A percentile compares a stretch with the other conserved stretches of the same genome.
Evolutionary conservation across 2,329 filamentous ascomycete species (phyloP).

Genomic region (Massarina eburnea): DNA sequence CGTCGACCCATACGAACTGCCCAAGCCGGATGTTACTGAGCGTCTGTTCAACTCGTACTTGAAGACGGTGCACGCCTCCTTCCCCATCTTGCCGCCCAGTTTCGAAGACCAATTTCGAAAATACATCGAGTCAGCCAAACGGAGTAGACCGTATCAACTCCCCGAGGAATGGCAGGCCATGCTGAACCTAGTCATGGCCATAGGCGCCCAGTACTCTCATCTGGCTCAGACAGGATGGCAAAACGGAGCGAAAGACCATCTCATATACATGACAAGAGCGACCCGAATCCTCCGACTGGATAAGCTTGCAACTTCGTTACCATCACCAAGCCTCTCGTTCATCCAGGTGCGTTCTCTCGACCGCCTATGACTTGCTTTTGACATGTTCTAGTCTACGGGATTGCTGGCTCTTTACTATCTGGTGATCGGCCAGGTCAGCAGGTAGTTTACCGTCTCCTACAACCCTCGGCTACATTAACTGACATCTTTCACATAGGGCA

Average conservation of each 20-base stretch:
- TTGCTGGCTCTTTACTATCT: slow-evolving; percentile 43
- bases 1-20: slow-evolving; percentile 26
- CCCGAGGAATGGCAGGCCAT: slow-evolving; percentile 31
- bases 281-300: slow-evolving; percentile 12
- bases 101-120: slow-evolving; percentile 11
- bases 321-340: slow-evolving; percentile 18
- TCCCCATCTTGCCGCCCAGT: slow-evolving; percentile 23
- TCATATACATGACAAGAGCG: slow-evolving; percentile 36
- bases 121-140: slow-evolving; percentile 1
- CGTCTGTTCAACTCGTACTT: slow-evolving; percentile 35
- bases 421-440: slow-evolving; percentile 40
- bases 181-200: slow-evolving; percentile 44
- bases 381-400: slow-evolving; percentile 33
- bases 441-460: slow-evolving; percentile 23
- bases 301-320: slow-evolving; percentile 28
- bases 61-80: slow-evolving; percentile 26
- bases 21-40: slow-evolving; percentile 25
- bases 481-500: slow-evolving; percentile 29
- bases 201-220: slow-evolving; percentile 39
- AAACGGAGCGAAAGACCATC: slow-evolving; percentile 27
- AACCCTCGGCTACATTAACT: neutral
- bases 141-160: slow-evolving; percentile 2
- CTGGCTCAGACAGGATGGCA: slow-evolving; percentile 23
- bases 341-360: slow-evolving; percentile 14
- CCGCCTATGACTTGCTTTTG: slow-evolving; percentile 13